Conservation (phyloP, 2,329 filamentous ascomycete genomes). For the Waltergamsia citrina region DNA sequence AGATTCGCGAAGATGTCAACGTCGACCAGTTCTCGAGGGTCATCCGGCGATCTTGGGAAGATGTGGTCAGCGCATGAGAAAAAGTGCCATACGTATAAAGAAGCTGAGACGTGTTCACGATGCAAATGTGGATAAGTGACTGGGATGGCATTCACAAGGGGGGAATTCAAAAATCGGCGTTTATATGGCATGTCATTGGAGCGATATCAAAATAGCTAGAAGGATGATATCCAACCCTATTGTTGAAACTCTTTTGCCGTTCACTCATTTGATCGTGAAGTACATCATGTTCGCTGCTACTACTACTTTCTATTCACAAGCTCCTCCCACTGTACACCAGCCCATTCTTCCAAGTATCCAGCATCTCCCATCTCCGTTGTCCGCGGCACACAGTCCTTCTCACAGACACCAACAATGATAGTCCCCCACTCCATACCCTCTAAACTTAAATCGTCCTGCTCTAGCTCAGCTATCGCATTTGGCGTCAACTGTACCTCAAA, state of each 20-base stretch:
- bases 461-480: conserved; percentile 80
- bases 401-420: conserved; percentile 78
- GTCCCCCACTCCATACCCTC: conserved; percentile 99
- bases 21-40: conserved; percentile 78
- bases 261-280: background rate
- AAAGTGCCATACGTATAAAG: background rate
- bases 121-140: conserved; percentile 9
- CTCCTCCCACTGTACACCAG: conserved; percentile 98
- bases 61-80: conserved; percentile 26
- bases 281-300: conserved; percentile 6
- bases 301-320: conserved; percentile 27
- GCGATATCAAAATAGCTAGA: conserved; percentile 14
- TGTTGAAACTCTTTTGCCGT: background rate
- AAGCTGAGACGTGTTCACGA: conserved; percentile 11
- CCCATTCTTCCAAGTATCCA: conserved; percentile 90
- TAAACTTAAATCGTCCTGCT: conserved; percentile 60
- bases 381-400: conserved; percentile 60
- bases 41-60: conserved; percentile 78
- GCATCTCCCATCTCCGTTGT: conserved; percentile 51
- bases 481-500: conserved; percentile 94
- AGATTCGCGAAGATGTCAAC: conserved; percentile 91
- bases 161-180: conserved; percentile 20
- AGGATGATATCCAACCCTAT: conserved; percentile 1
- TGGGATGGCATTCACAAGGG: conserved; percentile 17
- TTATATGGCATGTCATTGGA: conserved; percentile 25